A percentile compares a stretch with the other conserved stretches of the same genome.
These are phyloP conservation scores for Ochromonas danica DNA, from an alignment of 108 stramenopile genomes.

Conservation along the genomic window DNA sequence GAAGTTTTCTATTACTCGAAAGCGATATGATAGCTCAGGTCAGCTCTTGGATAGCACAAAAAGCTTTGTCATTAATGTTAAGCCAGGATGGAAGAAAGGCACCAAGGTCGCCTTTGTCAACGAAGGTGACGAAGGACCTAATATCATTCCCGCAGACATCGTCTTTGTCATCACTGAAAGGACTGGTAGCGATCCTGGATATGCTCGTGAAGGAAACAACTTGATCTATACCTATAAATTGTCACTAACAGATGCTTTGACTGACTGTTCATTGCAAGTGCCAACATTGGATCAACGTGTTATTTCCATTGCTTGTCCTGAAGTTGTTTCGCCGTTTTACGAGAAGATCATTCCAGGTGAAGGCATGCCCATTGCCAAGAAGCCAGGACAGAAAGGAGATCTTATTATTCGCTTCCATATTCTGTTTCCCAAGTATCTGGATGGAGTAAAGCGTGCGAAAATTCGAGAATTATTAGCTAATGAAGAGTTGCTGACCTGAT, in stretches of 20 bases:
- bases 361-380: conserved; percentile 92
- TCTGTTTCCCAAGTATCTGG: conserved; percentile 55
- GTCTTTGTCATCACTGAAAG: conserved; percentile 92
- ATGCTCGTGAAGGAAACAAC: conserved; percentile 89
- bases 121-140: conserved; percentile 90
- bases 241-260: conserved; percentile 82
- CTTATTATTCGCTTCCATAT: conserved; percentile 74
- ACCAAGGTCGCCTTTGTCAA: conserved; percentile 82
- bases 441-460: conserved; percentile 22
- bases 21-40: conserved; percentile 60
- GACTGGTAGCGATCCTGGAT: conserved; percentile 64
- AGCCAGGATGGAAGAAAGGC: conserved; percentile 88
- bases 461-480: conserved; percentile 31
- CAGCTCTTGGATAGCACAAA: conserved; percentile 71
- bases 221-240: conserved; percentile 77
- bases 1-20: conserved; percentile 77
- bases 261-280: conserved; percentile 54
- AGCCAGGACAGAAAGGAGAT: conserved; percentile 85
- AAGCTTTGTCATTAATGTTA: conserved; percentile 81
- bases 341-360: conserved; percentile 79
- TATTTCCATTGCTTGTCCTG: conserved; percentile 61
- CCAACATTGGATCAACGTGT: conserved; percentile 66
- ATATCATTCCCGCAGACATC: conserved; percentile 84
- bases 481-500: conserved; percentile 27
- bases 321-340: conserved; percentile 76